Evolutionary conservation across 1,284 basidiomycete genomes (phyloP).

Genomic region (Laetiporus sulphureus): DNA sequence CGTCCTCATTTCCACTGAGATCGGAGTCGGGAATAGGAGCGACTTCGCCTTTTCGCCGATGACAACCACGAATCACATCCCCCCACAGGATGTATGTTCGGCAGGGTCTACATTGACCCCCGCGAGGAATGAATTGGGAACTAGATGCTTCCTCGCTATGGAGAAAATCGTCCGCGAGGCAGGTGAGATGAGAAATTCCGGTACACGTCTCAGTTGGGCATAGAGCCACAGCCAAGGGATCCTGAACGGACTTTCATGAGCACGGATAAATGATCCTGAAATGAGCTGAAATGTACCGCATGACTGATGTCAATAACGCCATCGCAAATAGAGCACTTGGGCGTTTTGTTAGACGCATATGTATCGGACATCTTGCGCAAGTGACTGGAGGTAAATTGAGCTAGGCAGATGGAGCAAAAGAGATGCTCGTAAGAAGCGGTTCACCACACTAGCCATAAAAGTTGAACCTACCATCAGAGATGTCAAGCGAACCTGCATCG

Average conservation of each 20-base stretch:
- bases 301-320: conserved; percentile 34
- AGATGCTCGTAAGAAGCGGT: too few relatives aligned
- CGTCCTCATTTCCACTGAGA: too few relatives aligned
- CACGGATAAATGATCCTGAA: too few relatives aligned
- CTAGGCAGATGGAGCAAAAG: too few relatives aligned
- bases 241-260: conserved; percentile 29
- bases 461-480: conserved; percentile 51
- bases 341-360: conserved; percentile 24
- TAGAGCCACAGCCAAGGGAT: conserved; percentile 45
- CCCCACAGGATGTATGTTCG: conserved; percentile 59
- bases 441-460: too few relatives aligned
- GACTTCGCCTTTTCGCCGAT: conserved; percentile 38
- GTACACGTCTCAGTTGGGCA: conserved; percentile 47
- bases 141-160: conserved; percentile 3
- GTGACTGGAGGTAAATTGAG: conserved; percentile 48
- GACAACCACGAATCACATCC: conserved; percentile 64
- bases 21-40: conserved; percentile 20
- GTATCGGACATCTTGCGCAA: conserved; percentile 45
- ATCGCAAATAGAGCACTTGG: conserved; percentile 51
- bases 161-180: conserved; percentile 60
- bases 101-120: conserved; percentile 57
- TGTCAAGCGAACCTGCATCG: conserved; percentile 51
- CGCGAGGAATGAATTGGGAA: conserved; percentile 49
- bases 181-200: conserved; percentile 60
- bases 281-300: conserved; percentile 44